These are phyloP conservation scores for Pseudoperonospora humuli DNA, from an alignment of 352 stramenopile genomes.

Conservation along the genomic window DNA sequence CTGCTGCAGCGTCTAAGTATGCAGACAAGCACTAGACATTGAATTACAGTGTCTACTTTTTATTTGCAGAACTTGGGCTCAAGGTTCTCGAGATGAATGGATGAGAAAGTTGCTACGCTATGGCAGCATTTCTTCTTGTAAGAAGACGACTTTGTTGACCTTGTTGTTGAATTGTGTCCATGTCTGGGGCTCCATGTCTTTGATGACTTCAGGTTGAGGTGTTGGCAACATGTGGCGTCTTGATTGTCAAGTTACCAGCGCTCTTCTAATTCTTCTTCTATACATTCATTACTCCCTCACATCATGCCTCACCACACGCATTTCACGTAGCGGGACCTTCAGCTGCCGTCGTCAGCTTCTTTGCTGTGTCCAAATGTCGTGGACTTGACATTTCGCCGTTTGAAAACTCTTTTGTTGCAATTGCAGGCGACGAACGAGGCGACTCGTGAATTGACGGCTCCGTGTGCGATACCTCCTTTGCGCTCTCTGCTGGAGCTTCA, in stretches of 20 bases:
- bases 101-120: too few species aligned
- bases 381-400: constrained; percentile 13
- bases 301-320: too few species aligned
- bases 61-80: constrained; percentile 6
- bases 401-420: constrained; percentile 4
- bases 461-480: neutral
- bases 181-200: too few species aligned
- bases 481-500: neutral
- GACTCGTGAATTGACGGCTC: constrained; percentile 1
- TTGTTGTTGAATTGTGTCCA: constrained; percentile 4
- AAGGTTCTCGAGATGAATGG: neutral
- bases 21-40: constrained; percentile 11
- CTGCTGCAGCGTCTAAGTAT: neutral
- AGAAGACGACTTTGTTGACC: constrained; percentile 4
- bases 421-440: constrained; percentile 2
- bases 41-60: constrained; percentile 6
- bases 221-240: constrained; percentile 9
- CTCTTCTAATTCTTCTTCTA: constrained; percentile 26
- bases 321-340: constrained; percentile 19
- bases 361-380: constrained; percentile 7
- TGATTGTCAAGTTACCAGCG: constrained; percentile 17
- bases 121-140: neutral
- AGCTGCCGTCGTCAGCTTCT: constrained; percentile 3
- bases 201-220: neutral
- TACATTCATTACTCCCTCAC: constrained; percentile 21